A percentile compares a stretch with the other conserved stretches of the same genome.
Conservation (phyloP, 2,329 filamentous ascomycete species). For the Coniochaeta sp. region DNA sequence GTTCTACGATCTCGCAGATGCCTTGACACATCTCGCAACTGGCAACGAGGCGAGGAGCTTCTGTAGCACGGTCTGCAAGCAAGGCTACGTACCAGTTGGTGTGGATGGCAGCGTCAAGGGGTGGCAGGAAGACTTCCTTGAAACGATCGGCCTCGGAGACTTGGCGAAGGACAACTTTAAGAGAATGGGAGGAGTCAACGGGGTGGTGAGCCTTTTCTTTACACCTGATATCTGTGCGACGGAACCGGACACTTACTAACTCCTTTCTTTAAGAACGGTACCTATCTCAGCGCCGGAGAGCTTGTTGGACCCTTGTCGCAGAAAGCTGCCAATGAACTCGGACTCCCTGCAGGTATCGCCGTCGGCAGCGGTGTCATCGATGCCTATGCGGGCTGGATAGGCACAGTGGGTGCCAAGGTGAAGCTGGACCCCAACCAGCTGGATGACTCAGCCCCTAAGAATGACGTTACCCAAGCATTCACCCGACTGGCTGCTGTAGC, state of each 20-base stretch:
- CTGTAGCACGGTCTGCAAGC: constrained; percentile 95
- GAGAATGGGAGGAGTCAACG: constrained; percentile 88
- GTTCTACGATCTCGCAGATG: constrained; percentile 93
- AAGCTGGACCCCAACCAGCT: constrained; percentile 62
- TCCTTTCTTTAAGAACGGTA: constrained; percentile 62
- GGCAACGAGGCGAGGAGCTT: constrained; percentile 88
- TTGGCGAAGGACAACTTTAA: constrained; percentile 81
- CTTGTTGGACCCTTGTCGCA: constrained; percentile 79
- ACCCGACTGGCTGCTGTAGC: constrained; percentile 89
- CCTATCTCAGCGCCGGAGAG: constrained; percentile 87
- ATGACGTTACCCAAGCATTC: constrained; percentile 89
- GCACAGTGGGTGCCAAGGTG: constrained; percentile 95
- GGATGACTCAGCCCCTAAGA: constrained; percentile 60
- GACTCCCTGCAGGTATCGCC: constrained; percentile 78
- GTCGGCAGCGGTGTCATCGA: constrained; percentile 97
- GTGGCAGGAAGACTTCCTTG: constrained; percentile 94
- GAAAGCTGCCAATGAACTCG: constrained; percentile 74
- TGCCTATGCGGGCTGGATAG: constrained; percentile 97
- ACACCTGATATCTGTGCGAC: constrained; percentile 2
- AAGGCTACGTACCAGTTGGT: constrained; percentile 93
- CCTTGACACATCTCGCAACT: constrained; percentile 88
- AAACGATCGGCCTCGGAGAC: constrained; percentile 78
- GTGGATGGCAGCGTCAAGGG: constrained; percentile 96
- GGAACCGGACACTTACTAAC: constrained; percentile 7
- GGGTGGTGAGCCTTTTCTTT: constrained; percentile 68